phyloP scores from a whole-genome alignment of 768 basidiomycete species.

The Tephrocybe rancida region DNA sequence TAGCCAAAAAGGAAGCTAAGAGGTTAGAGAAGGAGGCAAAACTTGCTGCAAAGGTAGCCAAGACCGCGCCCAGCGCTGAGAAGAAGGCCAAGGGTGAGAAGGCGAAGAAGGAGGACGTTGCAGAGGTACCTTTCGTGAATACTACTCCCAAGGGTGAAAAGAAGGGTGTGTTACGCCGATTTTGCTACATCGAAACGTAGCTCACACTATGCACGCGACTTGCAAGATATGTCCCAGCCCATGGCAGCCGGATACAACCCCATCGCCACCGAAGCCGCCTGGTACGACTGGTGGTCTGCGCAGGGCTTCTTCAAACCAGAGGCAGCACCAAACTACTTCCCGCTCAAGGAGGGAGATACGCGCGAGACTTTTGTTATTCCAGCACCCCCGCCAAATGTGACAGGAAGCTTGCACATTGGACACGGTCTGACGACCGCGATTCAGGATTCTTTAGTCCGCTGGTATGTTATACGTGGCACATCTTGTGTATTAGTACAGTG shows the following conservation, averaged over 20 bases:
- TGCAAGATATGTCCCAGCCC: conserved; percentile 76
- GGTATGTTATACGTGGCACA: conserved; percentile 49
- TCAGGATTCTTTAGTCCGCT: conserved; percentile 87
- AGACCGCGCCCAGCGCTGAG: conserved; percentile 46
- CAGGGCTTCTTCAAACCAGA: conserved; percentile 88
- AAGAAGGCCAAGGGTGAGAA: conserved; percentile 81
- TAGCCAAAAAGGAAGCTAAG: conserved; percentile 88
- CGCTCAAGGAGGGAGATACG: conserved; percentile 58
- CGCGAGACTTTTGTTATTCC: conserved; percentile 85
- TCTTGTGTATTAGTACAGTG: not conserved
- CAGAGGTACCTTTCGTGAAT: conserved; percentile 80
- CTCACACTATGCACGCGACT: conserved; percentile 4
- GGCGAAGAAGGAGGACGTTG: conserved; percentile 69
- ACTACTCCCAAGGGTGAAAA: conserved; percentile 89
- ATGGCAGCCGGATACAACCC: conserved; percentile 97
- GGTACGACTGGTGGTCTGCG: conserved; percentile 98
- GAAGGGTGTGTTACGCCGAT: conserved; percentile 65
- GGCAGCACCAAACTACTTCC: conserved; percentile 37
- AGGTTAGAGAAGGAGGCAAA: conserved; percentile 79
- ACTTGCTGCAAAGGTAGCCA: conserved; percentile 68
- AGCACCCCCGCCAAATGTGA: conserved; percentile 95
- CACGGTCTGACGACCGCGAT: conserved; percentile 92
- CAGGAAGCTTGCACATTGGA: conserved; percentile 93
- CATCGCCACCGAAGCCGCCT: conserved; percentile 89
- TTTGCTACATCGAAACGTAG: not conserved